Evolutionary conservation across 345 rosid genomes (phyloP).

Genomic region (Barbarea vulgaris): DNA sequence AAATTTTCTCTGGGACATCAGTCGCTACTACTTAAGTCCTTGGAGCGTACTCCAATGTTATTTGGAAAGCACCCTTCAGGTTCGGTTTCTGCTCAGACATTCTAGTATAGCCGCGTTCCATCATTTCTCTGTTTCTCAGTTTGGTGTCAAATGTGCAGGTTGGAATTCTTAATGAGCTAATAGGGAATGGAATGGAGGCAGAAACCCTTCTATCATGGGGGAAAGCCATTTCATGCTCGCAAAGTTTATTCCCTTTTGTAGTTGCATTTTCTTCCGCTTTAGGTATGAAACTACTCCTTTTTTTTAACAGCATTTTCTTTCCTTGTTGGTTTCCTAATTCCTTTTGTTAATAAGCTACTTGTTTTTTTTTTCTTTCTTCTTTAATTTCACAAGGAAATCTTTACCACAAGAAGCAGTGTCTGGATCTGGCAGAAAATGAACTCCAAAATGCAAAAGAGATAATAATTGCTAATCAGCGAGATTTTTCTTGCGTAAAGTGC

Average conservation of each 20-base stretch:
- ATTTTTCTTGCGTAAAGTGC: conserved; percentile 67
- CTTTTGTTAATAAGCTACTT: conserved; percentile 22
- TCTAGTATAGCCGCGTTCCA: conserved; percentile 17
- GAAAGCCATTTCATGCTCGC: conserved; percentile 63
- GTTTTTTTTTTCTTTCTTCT: conserved; percentile 15
- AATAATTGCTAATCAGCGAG: conserved; percentile 40
- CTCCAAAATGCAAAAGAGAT: conserved; percentile 61
- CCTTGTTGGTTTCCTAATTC: conserved; percentile 12
- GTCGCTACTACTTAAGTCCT: conserved; percentile 69
- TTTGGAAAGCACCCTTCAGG: conserved; percentile 96
- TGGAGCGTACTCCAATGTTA: conserved; percentile 86
- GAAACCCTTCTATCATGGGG: conserved; percentile 82
- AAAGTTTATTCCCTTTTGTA: conserved; percentile 57
- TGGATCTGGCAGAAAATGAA: conserved; percentile 72
- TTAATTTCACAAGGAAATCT: conserved; percentile 56
- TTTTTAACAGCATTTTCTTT: background rate
- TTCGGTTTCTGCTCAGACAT: conserved; percentile 39
- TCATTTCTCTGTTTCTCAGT: conserved; percentile 22
- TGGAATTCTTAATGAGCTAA: conserved; percentile 68
- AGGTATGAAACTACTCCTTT: conserved; percentile 52
- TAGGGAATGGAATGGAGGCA: conserved; percentile 82
- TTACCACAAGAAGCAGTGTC: conserved; percentile 60
- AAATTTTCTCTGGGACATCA: conserved; percentile 45
- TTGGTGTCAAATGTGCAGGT: conserved; percentile 51
- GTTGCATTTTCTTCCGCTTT: conserved; percentile 73